phyloP scores from a whole-genome alignment of 352 stramenopile species.

The Globisporangium acanthophoron region DNA sequence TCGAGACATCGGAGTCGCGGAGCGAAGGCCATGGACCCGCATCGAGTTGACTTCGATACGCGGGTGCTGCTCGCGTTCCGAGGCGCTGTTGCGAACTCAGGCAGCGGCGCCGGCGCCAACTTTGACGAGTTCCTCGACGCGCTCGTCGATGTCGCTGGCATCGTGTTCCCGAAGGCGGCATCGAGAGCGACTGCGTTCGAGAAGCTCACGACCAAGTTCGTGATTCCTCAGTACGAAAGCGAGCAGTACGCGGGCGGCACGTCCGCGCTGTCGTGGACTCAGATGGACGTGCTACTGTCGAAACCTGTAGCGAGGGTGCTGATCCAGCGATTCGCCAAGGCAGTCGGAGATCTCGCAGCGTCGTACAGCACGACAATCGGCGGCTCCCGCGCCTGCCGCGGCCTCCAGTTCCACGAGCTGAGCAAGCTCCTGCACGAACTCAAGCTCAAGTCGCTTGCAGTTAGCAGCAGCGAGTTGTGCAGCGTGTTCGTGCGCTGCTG shows the following conservation, averaged over 20 bases:
- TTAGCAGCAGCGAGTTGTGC: slow-evolving; percentile 39
- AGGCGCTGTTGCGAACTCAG: slow-evolving; percentile 16
- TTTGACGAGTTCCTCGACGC: slow-evolving; percentile 65
- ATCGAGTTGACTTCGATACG: slow-evolving; percentile 34
- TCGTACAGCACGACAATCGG: slow-evolving; percentile 43
- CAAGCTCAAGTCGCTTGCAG: slow-evolving; percentile 30
- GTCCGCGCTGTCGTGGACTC: slow-evolving; percentile 28
- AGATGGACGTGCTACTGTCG: slow-evolving; percentile 30
- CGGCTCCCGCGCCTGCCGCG: slow-evolving; percentile 18
- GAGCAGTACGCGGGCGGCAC: slow-evolving; percentile 16
- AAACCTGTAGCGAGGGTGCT: slow-evolving; percentile 23
- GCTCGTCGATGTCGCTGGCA: slow-evolving; percentile 39
- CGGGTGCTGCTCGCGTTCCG: slow-evolving; percentile 30
- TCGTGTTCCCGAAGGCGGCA: slow-evolving; percentile 26
- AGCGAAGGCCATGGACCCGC: background rate
- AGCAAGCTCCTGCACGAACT: slow-evolving; percentile 42
- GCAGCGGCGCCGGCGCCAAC: slow-evolving; percentile 19
- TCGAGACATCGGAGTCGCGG: background rate
- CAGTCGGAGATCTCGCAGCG: slow-evolving; percentile 32
- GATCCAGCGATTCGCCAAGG: slow-evolving; percentile 34
- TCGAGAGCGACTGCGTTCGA: slow-evolving; percentile 36
- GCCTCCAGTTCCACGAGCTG: slow-evolving; percentile 50
- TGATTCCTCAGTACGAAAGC: slow-evolving; percentile 35
- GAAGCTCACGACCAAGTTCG: slow-evolving; percentile 21
- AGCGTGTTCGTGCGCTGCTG: slow-evolving; percentile 57